Base-by-base conservation (phyloP, 257 asterid genomes). In the Coffea eugenioides region DNA sequence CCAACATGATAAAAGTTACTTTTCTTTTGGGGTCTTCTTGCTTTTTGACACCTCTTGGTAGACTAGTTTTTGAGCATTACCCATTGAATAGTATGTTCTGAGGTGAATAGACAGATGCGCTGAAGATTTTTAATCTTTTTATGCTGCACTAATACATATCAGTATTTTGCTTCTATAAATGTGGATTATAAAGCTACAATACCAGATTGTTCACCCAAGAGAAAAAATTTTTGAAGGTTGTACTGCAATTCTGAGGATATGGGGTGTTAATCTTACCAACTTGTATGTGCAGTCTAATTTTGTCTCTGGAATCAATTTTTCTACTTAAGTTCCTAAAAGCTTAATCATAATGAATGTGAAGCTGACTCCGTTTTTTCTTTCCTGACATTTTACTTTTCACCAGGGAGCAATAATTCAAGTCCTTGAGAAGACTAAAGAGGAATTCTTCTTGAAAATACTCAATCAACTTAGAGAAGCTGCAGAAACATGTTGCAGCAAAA, bases 321-420 rank as follows among this genome's bases (percentile, higher is more conserved):
- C 2, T 72, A 6, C 6, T 51, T 69, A 41, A 36, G 46, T 6
- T 51, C 73, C 56, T 69, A 21, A 51, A 52, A 43, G 8, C 43
- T 21, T 12, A 43, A 77, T 67, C 20, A 18, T 54, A 71, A 11
- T 45, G 67, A 73, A 27, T 76, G 34, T 69, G 61, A 73, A 80
- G 39, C 13, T 41, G 6, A 77, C 18, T 43, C 21, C 25, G 39
- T 21, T 66, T 48, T 25, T 31, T 13, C 56, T 45, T 27, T 12
- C 11, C 39, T 49, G 27, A 7, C 51, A 18, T 10, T 39, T 68
- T 66, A 25, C 36, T 16, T 8, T 71, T 74, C 34, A 68, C 79
- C 90, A 93, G 98, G 98, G 94, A 61, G 97, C 98, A 72, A n/a
- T 88, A 67, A 91, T 92, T 21, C 75, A 82, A 69, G 91, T 95